These are phyloP conservation scores for Thermomucor indicae-seudaticae DNA, from an alignment of 371 early-diverging fungal genomes.

Conservation along the genomic window DNA sequence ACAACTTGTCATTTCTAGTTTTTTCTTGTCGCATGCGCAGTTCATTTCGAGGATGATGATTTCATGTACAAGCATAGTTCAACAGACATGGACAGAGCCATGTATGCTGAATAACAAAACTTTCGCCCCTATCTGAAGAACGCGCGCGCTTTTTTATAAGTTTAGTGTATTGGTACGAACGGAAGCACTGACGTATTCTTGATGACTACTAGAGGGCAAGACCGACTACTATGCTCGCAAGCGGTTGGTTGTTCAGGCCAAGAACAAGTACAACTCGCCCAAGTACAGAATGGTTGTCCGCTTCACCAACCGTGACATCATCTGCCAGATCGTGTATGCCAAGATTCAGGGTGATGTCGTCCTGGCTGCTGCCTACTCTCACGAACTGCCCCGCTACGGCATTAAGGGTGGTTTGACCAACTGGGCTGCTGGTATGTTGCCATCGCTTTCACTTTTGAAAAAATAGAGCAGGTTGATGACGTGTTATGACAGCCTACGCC, in stretches of 20 bases:
- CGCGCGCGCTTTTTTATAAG: not conserved
- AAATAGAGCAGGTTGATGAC: not conserved
- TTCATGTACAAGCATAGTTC: constrained; percentile 66
- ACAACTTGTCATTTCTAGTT: not conserved
- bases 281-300: constrained; percentile 99
- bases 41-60: constrained; percentile 11
- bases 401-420: constrained; percentile 99
- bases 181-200: not conserved
- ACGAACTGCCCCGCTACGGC: constrained; percentile 98
- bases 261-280: constrained; percentile 99
- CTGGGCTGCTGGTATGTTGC: constrained; percentile 88
- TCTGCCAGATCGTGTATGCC: constrained; percentile 98
- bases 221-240: constrained; percentile 99
- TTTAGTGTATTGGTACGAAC: not conserved
- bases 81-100: constrained; percentile 52
- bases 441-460: too few species aligned
- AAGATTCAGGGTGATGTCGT: constrained; percentile 99
- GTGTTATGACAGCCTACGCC: constrained; percentile 74
- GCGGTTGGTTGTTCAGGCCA: constrained; percentile 91
- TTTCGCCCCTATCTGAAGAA: constrained; percentile 91
- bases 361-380: constrained; percentile 96
- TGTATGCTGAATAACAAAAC: constrained; percentile 51
- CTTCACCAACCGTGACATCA: constrained; percentile 98
- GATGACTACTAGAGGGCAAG: constrained; percentile 88
- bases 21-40: not conserved